A percentile compares a stretch with the other conserved stretches of the same genome.
Evolutionary conservation across 495 filamentous ascomycete genomes (phyloP).

Genomic region (Aspergillus panamensis): DNA sequence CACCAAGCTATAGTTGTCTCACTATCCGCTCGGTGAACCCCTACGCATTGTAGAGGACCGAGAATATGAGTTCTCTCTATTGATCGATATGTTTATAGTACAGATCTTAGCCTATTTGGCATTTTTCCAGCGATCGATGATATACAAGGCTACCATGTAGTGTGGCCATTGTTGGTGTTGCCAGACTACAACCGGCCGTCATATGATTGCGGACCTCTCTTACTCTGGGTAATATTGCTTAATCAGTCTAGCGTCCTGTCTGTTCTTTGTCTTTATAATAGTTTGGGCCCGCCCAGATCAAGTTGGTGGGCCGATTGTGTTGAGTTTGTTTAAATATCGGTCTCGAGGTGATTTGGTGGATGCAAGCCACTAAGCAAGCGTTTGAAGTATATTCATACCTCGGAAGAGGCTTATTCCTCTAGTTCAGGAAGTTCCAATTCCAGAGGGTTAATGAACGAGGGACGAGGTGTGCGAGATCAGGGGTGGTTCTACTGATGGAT

Average conservation of each 20-base stretch:
- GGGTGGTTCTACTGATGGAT: conserved; percentile 10
- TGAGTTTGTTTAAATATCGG: conserved; percentile 13
- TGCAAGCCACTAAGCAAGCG: conserved; percentile 6
- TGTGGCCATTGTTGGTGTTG: conserved; percentile 32
- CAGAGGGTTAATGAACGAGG: background rate
- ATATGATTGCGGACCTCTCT: conserved; percentile 7
- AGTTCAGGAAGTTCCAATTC: background rate
- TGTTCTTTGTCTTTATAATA: conserved; percentile 20
- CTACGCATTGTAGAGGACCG: conserved; percentile 67
- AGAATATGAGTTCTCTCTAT: conserved; percentile 22
- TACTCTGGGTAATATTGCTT: conserved; percentile 19
- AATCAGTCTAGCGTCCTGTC: conserved; percentile 28
- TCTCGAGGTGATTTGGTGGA: conserved; percentile 5
- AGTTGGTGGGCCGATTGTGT: conserved; percentile 10
- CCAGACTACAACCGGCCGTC: conserved; percentile 7
- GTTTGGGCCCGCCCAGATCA: conserved; percentile 12
- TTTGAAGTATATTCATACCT: conserved; percentile 17
- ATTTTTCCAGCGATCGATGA: conserved; percentile 7
- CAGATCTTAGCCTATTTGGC: conserved; percentile 18
- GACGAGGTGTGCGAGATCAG: conserved; percentile 8
- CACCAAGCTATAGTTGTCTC: conserved; percentile 63
- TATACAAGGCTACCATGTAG: conserved; percentile 27
- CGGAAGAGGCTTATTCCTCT: conserved; percentile 1
- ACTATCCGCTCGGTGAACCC: conserved; percentile 98
- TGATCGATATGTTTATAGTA: conserved; percentile 20